Base-by-base conservation (phyloP, 1,284 basidiomycete species). In the Cutaneotrichosporon curvatum region DNA sequence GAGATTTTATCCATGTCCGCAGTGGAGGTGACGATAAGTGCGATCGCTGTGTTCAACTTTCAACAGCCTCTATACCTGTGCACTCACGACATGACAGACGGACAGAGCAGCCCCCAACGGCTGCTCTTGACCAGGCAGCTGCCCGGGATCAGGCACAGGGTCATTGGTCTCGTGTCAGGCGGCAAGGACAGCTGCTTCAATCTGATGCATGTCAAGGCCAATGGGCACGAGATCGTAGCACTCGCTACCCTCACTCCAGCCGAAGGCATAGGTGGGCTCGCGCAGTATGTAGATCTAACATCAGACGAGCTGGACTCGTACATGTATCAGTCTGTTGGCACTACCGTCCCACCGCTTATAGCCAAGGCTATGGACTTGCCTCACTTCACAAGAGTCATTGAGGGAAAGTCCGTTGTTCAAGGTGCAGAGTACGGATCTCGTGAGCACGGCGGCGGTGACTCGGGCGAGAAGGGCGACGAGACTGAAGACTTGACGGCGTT, bases 141-240 rank as follows among this genome's bases (percentile, higher is more conserved):
- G n/a, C 58, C 62, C 4, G 63, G 63, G 2, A 35, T 53, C 22
- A 60, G 60, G 47, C 65, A 70, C 44, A 92, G 91, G 74, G 90
- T 94, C 68, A 83, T 97, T 58, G 94, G 87, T 2, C 76, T 99
- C 48, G 81, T 99, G 40, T 96, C 91, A 46, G 95, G 95, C 28
- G 95, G 95, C 37, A 99, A 99, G 71, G 95, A 99, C 73, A 90
- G 86, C 65, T 95, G 91, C 76, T 98, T 85, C 78, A 97, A 96
- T 63, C 79, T 98, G 21, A 73, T 91, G 21, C 92, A 98, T 71
- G 92, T 89, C 63, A 74, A 81, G 33, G 77, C 79, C 49, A 87
- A 96, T 63, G 85, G 88, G 0, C 95, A 99, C 68, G 76, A 87
- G 53, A 79, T 97, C 28, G 75, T 94, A 2, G 90, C 90, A 2